Evolutionary conservation across 2,329 filamentous ascomycete species (phyloP).

Genomic region (Daldinia sp.): DNA sequence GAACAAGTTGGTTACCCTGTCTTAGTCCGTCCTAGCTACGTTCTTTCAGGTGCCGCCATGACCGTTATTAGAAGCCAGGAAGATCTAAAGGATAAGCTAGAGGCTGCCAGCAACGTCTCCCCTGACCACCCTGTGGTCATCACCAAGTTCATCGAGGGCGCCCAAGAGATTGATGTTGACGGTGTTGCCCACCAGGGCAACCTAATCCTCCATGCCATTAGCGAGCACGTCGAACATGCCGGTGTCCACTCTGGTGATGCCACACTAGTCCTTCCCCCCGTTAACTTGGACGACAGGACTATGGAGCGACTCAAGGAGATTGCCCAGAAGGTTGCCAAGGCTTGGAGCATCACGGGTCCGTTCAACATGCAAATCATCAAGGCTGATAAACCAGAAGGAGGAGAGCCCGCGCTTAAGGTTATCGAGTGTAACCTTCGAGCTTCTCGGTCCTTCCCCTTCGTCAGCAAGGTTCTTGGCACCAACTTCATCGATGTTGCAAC

Average conservation of each 20-base stretch:
- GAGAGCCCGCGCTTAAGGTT: conserved; percentile 83
- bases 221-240: conserved; percentile 95
- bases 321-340: conserved; percentile 93
- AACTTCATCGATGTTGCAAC: conserved; percentile 98
- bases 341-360: conserved; percentile 95
- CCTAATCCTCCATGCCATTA: conserved; percentile 89
- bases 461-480: conserved; percentile 93
- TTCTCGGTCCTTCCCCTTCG: conserved; percentile 97
- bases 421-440: conserved; percentile 98
- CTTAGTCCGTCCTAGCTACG: conserved; percentile 92
- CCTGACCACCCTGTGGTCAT: conserved; percentile 98
- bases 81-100: conserved; percentile 93
- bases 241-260: conserved; percentile 98
- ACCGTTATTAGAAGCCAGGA: conserved; percentile 89
- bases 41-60: conserved; percentile 98
- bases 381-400: conserved; percentile 77
- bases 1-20: conserved; percentile 90
- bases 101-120: conserved; percentile 87
- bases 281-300: conserved; percentile 76
- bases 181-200: conserved; percentile 88
- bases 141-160: conserved; percentile 97
- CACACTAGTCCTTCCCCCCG: conserved; percentile 89
- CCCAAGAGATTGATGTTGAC: conserved; percentile 95
- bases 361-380: conserved; percentile 99
- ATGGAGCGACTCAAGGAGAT: conserved; percentile 94